A percentile compares a stretch with the other conserved stretches of the same genome.
Conservation (phyloP, 805 yeast species). For the Scheffersomyces amazonensis region DNA sequence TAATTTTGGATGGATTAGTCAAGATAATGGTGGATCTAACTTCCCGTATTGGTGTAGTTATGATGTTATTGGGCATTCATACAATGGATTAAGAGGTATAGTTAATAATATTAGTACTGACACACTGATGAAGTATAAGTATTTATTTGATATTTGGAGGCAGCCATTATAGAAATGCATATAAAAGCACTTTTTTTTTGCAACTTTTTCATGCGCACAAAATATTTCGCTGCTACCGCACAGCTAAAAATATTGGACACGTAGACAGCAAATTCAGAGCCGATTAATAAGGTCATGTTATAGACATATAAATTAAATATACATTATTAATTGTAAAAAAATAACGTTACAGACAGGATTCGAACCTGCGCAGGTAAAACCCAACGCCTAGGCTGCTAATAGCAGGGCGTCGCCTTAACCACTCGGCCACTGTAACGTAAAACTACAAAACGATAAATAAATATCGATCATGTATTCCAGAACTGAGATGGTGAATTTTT, state of each 20-base stretch:
- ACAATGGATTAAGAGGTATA: slow-evolving; percentile 15
- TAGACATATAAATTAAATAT: not conserved
- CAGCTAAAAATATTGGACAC: not conserved
- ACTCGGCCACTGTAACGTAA: slow-evolving; percentile 43
- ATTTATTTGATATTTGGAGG: slow-evolving; percentile 27
- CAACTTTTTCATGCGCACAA: too few species aligned
- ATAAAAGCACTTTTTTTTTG: not conserved
- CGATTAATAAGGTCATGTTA: too few species aligned
- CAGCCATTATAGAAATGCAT: too few species aligned
- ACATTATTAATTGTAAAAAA: slow-evolving; percentile 19
- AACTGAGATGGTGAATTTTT: too few species aligned
- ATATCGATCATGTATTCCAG: too few species aligned
- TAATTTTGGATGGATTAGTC: slow-evolving; percentile 20
- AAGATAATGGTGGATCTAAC: slow-evolving; percentile 12
- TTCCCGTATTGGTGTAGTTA: slow-evolving; percentile 32
- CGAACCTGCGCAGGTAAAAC: slow-evolving; percentile 52
- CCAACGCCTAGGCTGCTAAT: slow-evolving; percentile 36
- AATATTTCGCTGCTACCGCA: too few species aligned
- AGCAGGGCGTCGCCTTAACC: slow-evolving; percentile 53
- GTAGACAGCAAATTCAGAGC: too few species aligned
- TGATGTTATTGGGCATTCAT: slow-evolving; percentile 25
- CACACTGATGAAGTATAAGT: slow-evolving; percentile 11
- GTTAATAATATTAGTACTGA: slow-evolving; percentile 12
- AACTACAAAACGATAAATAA: too few species aligned
- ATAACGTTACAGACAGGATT: slow-evolving; percentile 49